Conservation (phyloP, 305 asterid species). For the Ilex paraguariensis region DNA sequence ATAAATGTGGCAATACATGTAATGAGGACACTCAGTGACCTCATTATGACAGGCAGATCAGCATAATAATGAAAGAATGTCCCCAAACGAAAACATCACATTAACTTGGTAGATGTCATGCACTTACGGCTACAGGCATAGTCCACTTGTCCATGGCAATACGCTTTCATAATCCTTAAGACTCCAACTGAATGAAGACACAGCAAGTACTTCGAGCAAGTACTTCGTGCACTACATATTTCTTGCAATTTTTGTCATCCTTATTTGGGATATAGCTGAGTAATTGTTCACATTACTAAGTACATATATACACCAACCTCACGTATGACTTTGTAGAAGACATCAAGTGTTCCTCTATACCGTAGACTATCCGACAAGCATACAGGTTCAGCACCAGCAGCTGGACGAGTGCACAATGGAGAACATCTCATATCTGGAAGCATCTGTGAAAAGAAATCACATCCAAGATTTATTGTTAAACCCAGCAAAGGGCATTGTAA, state of each 20-base stretch:
- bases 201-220: too few relatives aligned
- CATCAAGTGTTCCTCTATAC: conserved; percentile 75
- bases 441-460: conserved; percentile 34
- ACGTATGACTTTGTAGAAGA: conserved; percentile 54
- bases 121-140: too few relatives aligned
- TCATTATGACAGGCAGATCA: neutral
- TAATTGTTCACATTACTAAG: too few relatives aligned
- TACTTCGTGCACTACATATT: too few relatives aligned
- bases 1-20: neutral
- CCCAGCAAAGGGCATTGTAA: too few relatives aligned
- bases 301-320: conserved; percentile 47
- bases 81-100: too few relatives aligned
- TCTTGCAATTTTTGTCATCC: too few relatives aligned
- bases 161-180: too few relatives aligned
- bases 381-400: conserved; percentile 32
- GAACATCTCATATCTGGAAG: conserved; percentile 37
- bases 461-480: neutral
- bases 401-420: conserved; percentile 31
- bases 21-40: neutral
- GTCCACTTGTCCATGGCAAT: too few relatives aligned
- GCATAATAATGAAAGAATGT: neutral
- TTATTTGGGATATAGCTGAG: too few relatives aligned
- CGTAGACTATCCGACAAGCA: conserved; percentile 49
- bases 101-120: too few relatives aligned
- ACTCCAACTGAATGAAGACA: too few relatives aligned